Conservation (phyloP, 1,139 yeast genomes). For the Saccharomycopsis hybrid region DNA sequence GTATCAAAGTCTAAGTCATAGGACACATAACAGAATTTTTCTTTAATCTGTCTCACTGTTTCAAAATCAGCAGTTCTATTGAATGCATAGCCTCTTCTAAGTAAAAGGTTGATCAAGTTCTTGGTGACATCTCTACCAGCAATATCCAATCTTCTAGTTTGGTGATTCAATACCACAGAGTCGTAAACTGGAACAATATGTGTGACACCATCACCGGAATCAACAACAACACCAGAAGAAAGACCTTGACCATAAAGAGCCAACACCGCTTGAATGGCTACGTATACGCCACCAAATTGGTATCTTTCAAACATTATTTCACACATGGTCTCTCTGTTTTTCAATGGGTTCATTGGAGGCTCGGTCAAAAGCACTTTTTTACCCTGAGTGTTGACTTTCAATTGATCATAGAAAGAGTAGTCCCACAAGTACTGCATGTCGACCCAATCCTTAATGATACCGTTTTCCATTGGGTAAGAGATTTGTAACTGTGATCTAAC, state of each 20-base stretch:
- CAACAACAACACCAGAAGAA: constrained; percentile 97
- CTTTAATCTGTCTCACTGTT: constrained; percentile 96
- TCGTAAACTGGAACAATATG: constrained; percentile 98
- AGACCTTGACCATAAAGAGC: constrained; percentile 97
- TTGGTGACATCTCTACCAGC: constrained; percentile 98
- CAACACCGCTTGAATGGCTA: constrained; percentile 95
- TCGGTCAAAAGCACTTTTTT: constrained; percentile 84
- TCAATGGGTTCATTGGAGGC: constrained; percentile 96
- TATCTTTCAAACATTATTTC: constrained; percentile 96
- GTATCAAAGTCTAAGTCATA: constrained; percentile 89
- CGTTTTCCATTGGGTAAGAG: constrained; percentile 97
- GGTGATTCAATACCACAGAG: constrained; percentile 88
- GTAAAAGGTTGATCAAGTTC: constrained; percentile 78
- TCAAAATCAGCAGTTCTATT: constrained; percentile 98
- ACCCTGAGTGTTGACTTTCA: constrained; percentile 72
- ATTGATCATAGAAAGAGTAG: constrained; percentile 87
- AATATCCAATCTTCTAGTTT: constrained; percentile 87
- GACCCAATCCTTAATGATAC: constrained; percentile 96
- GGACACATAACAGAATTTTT: constrained; percentile 89
- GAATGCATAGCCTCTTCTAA: constrained; percentile 96
- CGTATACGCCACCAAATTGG: constrained; percentile 93
- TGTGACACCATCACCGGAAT: constrained; percentile 92
- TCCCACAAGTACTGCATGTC: constrained; percentile 99
- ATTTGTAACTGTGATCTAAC: constrained; percentile 87
- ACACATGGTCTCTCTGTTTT: constrained; percentile 91